Conservation (phyloP, 108 stramenopile species). For the Skeletonema menzelii region DNA sequence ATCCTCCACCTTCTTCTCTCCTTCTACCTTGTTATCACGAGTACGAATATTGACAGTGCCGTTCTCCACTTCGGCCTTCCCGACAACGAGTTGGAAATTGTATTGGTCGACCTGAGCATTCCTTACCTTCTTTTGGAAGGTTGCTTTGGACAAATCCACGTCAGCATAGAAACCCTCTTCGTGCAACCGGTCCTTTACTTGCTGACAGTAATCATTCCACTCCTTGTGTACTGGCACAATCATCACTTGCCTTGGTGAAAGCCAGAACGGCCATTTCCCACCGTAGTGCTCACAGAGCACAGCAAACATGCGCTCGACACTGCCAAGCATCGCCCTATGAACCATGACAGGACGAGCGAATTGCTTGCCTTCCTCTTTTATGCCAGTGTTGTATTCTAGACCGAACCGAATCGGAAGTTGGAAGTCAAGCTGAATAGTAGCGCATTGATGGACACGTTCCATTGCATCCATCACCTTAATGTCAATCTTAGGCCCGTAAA, state of each 20-base stretch:
- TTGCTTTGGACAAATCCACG: slow-evolving; percentile 90
- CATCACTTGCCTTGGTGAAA: slow-evolving; percentile 97
- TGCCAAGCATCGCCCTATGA: slow-evolving; percentile 99
- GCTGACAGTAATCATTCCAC: slow-evolving; percentile 79
- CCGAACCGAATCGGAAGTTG: slow-evolving; percentile 99
- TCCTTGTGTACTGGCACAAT: slow-evolving; percentile 94
- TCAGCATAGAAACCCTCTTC: slow-evolving; percentile 93
- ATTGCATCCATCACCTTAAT: slow-evolving; percentile 99
- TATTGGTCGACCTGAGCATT: slow-evolving; percentile 96
- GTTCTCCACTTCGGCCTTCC: slow-evolving; percentile 86
- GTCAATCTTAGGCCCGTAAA: slow-evolving; percentile 99
- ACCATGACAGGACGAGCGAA: slow-evolving; percentile 97
- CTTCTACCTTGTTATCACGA: slow-evolving; percentile 89
- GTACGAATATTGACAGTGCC: slow-evolving; percentile 93
- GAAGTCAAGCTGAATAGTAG: slow-evolving; percentile 99
- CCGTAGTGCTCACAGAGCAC: slow-evolving; percentile 99
- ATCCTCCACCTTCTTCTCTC: slow-evolving; percentile 90
- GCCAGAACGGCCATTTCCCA: slow-evolving; percentile 99
- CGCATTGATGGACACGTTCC: slow-evolving; percentile 99
- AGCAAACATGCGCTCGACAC: slow-evolving; percentile 99
- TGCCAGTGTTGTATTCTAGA: slow-evolving; percentile 88
- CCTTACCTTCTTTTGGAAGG: slow-evolving; percentile 98
- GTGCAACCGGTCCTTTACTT: slow-evolving; percentile 86
- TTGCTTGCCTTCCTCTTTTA: slow-evolving; percentile 80
- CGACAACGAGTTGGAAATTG: slow-evolving; percentile 99